Base-by-base conservation (phyloP, 225 moss, liverwort and hornwort genomes). In the Thuidium tamariscinum region DNA sequence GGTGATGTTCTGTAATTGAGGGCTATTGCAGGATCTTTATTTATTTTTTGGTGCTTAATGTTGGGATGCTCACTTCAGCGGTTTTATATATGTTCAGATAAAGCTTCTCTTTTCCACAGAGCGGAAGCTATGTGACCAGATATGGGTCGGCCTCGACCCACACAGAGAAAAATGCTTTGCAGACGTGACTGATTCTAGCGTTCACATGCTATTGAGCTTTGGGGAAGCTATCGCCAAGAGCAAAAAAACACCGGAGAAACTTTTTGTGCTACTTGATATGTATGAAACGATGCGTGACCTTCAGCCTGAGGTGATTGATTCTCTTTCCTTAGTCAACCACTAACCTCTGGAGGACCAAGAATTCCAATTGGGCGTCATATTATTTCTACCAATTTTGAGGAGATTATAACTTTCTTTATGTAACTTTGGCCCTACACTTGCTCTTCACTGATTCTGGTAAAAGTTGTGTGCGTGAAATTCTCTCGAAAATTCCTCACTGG, bases 211-310 rank as follows among this genome's bases (percentile, higher is more conserved):
- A 11, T 89, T 98, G 77, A 95, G 96, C 74, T 96, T 98, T 80
- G 98, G 98, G 77, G 98, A 96, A 88, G 94, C 95, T 67, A 98
- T 96, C 61, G 96, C 96, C 36, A 94, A 92, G 92, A 98, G 96
- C 92, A 98, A 95, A 71, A 98, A 98, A 67, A 95, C 98, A 13
- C 95, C 98, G 11, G 98, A 96, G 88, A 98, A 96, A 87, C 91
- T 98, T 22, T 96, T 96, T 91, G 95, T 96, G 18, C 91, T 95
- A 30, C 93, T 98, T 85, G 96, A 98, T 69, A 98, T 98, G 98
- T 98, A 96, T 77, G 98, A 98, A 91, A 98, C 98, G 32, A 96
- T 98, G 98, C 96, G 95, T 80, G 98, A 98, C 87, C 98, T 98
- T 86, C 88, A 95, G 77, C 94, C 95, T 78, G 98, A 98, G 96